Conservation (phyloP, 495 filamentous ascomycete genomes). For the Tuber calosporum region DNA sequence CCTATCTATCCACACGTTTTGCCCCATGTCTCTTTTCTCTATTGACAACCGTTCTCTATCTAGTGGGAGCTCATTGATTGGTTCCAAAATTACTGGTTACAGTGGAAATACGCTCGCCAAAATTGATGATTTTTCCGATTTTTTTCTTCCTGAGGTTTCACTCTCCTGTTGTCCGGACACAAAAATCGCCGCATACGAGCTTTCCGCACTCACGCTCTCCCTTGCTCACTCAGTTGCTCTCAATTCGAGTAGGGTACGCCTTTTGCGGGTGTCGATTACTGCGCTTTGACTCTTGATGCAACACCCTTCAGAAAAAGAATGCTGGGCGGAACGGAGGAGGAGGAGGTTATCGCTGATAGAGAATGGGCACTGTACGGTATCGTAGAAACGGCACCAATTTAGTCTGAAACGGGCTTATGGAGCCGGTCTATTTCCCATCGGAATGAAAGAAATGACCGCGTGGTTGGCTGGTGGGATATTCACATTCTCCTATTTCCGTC, state of each 20-base stretch:
- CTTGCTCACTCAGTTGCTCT: background rate
- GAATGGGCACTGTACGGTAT: conserved; percentile 18
- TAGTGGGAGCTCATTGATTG: conserved; percentile 24
- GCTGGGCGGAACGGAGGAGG: conserved; percentile 27
- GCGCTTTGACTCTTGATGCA: conserved; percentile 28
- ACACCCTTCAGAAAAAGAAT: conserved; percentile 19
- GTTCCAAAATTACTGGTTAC: conserved; percentile 24
- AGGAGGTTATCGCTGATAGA: conserved; percentile 29
- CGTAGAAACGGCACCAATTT: conserved; percentile 19
- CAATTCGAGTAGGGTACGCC: no score
- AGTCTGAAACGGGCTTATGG: conserved; percentile 31
- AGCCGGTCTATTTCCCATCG: conserved; percentile 30
- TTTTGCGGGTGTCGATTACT: conserved; percentile 28
- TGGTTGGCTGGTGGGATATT: conserved; percentile 34
- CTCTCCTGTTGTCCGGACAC: conserved; percentile 9
- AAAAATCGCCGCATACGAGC: conserved; percentile 25
- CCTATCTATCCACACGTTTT: conserved; percentile 32
- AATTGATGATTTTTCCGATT: conserved; percentile 14
- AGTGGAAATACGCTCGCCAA: conserved; percentile 21
- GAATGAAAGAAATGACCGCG: conserved; percentile 23
- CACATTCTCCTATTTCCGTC: conserved; percentile 15
- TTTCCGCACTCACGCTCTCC: conserved; percentile 16
- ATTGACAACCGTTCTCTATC: conserved; percentile 26
- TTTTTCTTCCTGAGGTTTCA: conserved; percentile 13
- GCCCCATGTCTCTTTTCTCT: conserved; percentile 19